Evolutionary conservation across 2,329 filamentous ascomycete genomes (phyloP), one percentile per base, ranked within the genome.

Genomic region (Talaromyces rugulosus): DNA sequence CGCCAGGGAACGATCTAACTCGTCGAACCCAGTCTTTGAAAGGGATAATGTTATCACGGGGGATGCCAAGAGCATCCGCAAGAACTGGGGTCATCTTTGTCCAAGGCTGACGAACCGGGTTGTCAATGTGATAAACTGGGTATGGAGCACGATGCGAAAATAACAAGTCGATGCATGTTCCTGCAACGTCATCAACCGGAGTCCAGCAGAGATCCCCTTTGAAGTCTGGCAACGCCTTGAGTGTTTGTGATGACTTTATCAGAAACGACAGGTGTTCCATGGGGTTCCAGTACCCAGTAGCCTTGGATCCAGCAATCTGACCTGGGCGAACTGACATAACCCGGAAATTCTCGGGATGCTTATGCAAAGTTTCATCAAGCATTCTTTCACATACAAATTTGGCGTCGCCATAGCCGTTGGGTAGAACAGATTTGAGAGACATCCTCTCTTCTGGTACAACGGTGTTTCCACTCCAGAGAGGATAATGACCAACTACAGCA

Each of bases 201-300:
- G 71, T 74, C 82, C 82, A 85, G 6, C 65, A 76, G 1, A 83
- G 59, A 1, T 62, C 52, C 0, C 80, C 81, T 0, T 72, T 56
- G 2, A 83, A 64, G 27, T 78, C 72, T 0, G 82, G 82, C 8
- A 81, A 65, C 0, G 69, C 73, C 0, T 71, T 69, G 0, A 85
- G 63, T 0, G 77, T 78, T 64, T 85, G 80, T 0, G 79, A 77
- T 0, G 79, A 81, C 68, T 84, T 84, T 58, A 83, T 67, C 27
- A 86, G 61, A 63, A 83, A 82, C 0, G 74, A 66, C 12, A 85
- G 70, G 63, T 85, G 81, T 66, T 86, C 82, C 31, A 75, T 73
- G 0, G 77, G 71, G 64, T 86, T 86, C 84, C 84, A 87, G 66
- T 80, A 81, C 0, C 83, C 83, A 59, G 72, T 83, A 0, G 61